These are phyloP conservation scores for Drechslerella stenobrocha DNA, from an alignment of 2,329 filamentous ascomycete genomes.

Conservation along the genomic window DNA sequence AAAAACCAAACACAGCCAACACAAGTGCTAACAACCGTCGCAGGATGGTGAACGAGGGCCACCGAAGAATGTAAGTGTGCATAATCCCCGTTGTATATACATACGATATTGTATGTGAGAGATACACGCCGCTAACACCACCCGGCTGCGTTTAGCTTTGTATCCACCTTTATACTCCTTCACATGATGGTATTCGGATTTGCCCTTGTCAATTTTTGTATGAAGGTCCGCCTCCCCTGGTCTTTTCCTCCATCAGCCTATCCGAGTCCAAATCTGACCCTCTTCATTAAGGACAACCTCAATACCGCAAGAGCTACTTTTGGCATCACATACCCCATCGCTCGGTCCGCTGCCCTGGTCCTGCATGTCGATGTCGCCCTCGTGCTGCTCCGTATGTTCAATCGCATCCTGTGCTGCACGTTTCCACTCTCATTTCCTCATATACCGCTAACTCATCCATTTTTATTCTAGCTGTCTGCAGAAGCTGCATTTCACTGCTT, in stretches of 20 bases:
- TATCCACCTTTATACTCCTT: constrained; percentile 72
- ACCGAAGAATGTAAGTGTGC: constrained; percentile 71
- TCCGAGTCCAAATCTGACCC: too few relatives aligned
- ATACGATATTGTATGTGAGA: too few relatives aligned
- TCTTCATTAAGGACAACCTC: constrained; percentile 65
- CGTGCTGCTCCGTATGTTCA: constrained; percentile 68
- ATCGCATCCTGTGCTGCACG: too few relatives aligned
- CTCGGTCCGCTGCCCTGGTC: constrained; percentile 72
- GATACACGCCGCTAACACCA: too few relatives aligned
- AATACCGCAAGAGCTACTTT: constrained; percentile 69
- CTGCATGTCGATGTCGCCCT: constrained; percentile 81
- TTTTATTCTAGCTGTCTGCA: constrained; percentile 68
- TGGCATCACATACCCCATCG: constrained; percentile 75
- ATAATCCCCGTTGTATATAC: background rate
- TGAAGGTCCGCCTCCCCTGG: constrained; percentile 65
- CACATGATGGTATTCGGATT: constrained; percentile 79
- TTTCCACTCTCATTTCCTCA: constrained; percentile 29
- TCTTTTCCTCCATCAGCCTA: too few relatives aligned
- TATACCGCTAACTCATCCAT: too few relatives aligned
- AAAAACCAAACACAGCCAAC: constrained; percentile 23
- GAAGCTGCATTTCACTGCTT: constrained; percentile 78
- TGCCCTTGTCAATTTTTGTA: constrained; percentile 75
- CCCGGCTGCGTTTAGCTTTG: constrained; percentile 64
- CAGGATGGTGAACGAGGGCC: constrained; percentile 84
- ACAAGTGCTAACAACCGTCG: background rate